phyloP scores from a whole-genome alignment of 73 alveolate species.

The Paraurostyla sp. region DNA sequence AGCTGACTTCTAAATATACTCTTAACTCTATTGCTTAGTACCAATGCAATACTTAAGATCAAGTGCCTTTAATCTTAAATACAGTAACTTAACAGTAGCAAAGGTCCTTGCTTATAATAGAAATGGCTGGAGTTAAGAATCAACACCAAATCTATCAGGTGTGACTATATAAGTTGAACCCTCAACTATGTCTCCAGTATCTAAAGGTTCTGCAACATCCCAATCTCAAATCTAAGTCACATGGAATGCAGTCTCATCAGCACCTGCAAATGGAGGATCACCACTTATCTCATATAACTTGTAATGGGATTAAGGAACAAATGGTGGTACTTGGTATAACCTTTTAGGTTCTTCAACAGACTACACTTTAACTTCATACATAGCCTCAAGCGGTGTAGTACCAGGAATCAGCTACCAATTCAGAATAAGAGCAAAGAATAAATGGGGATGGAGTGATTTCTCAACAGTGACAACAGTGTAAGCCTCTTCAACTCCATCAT shows the following conservation, averaged over 20 bases:
- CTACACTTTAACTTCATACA: background rate
- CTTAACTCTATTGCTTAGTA: slow-evolving; percentile 43
- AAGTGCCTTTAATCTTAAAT: background rate
- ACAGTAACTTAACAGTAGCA: slow-evolving; percentile 19
- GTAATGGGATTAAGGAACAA: slow-evolving; percentile 64
- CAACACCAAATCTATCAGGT: slow-evolving; percentile 51
- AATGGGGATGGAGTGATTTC: slow-evolving; percentile 64
- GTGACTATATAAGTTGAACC: slow-evolving; percentile 29
- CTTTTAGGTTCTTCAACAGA: slow-evolving; percentile 9
- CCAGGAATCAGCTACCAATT: slow-evolving; percentile 50
- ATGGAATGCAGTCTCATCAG: slow-evolving; percentile 19
- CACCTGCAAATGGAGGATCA: slow-evolving; percentile 53
- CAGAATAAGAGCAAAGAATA: slow-evolving; percentile 45
- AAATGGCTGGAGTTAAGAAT: slow-evolving; percentile 37
- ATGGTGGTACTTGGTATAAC: slow-evolving; percentile 59
- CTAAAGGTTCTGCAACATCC: slow-evolving; percentile 28
- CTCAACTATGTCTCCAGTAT: background rate
- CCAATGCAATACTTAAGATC: slow-evolving; percentile 44
- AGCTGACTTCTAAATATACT: background rate
- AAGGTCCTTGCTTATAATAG: slow-evolving; percentile 39
- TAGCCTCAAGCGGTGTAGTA: slow-evolving; percentile 13
- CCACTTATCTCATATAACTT: slow-evolving; percentile 16
- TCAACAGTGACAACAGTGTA: slow-evolving; percentile 10
- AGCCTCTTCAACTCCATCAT: slow-evolving; percentile 48
- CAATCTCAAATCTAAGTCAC: slow-evolving; percentile 12